phyloP scores from a whole-genome alignment of 225 moss, liverwort and hornwort genomes.

The Pseudoscleropodium purum region DNA sequence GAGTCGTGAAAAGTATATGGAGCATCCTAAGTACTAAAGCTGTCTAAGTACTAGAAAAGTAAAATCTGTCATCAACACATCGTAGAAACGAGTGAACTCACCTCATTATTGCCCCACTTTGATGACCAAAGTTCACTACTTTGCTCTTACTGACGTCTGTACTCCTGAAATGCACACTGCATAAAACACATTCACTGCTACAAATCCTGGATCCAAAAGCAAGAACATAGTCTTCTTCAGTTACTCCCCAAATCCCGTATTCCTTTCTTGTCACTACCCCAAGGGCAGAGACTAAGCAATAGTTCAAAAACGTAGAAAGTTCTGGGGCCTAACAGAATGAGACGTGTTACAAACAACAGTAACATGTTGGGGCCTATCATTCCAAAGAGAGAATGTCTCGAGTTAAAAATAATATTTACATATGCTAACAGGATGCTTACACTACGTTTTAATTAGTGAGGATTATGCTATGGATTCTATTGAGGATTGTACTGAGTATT shows the following conservation, averaged over 20 bases:
- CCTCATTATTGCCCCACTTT: neutral
- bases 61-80: neutral
- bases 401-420: neutral
- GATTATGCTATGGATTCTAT: neutral
- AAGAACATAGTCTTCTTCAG: neutral
- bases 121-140: neutral
- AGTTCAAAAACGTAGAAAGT: neutral
- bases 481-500: neutral
- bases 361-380: neutral
- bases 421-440: neutral
- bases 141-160: neutral
- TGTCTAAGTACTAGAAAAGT: neutral
- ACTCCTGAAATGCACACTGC: slow-evolving; percentile 16
- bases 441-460: neutral
- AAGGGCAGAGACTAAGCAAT: neutral
- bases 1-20: neutral
- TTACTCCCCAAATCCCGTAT: neutral
- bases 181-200: neutral
- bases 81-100: neutral
- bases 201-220: slow-evolving; percentile 1
- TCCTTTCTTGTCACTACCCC: neutral
- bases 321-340: neutral
- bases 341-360: neutral
- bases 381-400: neutral
- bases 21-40: neutral